Base-by-base conservation (phyloP, 495 filamentous ascomycete species). In the Penicillium fimorum region DNA sequence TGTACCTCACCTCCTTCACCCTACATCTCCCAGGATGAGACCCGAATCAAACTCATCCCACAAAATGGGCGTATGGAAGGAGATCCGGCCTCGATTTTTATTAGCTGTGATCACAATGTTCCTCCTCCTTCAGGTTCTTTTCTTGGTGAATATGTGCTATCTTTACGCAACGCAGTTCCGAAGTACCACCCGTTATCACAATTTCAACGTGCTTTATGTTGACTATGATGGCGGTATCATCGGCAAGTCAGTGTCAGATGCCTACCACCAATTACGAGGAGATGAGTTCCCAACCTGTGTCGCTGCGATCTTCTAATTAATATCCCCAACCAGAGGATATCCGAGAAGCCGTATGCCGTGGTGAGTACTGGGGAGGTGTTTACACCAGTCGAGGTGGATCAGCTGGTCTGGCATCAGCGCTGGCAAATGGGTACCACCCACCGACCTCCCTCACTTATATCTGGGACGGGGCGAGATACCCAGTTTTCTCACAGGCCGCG, bases 401-500 rank as follows among this genome's bases (percentile, higher is more conserved):
- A 0, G 5, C 1, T 1, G 20, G 41, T 6, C 18, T 53, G 17
- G 27, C n/a, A 12, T 53, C 50, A 2, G 50, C 50, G 17, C 57
- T 15, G 61, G 60, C 1, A 46, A 48, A 15, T 11, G 33, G 22
- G 44, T 55, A 6, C 53, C 60, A 18, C 9, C 58, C 33, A 38
- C 56, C 2, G 67, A 71, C 58, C 24, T 58, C 70, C 0, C 52
- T 79, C 27, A 54, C 59, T 3, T 76, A 70, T 50, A 64, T 78
- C 55, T 79, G 76, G 74, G 77, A 79, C 52, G 73, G 76, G 57
- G 76, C 70, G 0, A 64, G 69, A 5, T 81, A 79, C 55, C 64
- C 78, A 0, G 55, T 70, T 5, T 61, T 71, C 32, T 54, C 69
- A 1, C 74, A 76, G 48, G 42, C 57, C 32, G 29, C 6, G 1